A percentile compares a stretch with the other conserved stretches of the same genome.
Evolutionary conservation across 1,284 basidiomycete species (phyloP).

Genomic region (Irpex sp.): DNA sequence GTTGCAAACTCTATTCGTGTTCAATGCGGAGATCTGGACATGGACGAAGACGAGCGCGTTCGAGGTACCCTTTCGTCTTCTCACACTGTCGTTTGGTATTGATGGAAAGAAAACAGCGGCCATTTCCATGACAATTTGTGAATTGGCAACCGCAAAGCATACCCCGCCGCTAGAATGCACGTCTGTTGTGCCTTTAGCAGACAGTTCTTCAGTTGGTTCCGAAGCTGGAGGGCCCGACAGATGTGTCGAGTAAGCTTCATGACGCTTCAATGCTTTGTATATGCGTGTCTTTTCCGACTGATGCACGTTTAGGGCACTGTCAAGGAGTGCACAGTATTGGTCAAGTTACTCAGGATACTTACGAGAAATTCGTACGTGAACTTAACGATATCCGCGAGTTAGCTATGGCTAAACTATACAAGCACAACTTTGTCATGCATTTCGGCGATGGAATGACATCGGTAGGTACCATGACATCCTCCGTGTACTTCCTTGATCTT

Average conservation of each 20-base stretch:
- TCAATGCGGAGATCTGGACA: slow-evolving; percentile 54
- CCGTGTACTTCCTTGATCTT: neutral
- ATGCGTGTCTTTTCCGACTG: neutral
- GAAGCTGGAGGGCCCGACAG: slow-evolving; percentile 2
- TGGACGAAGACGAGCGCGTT: slow-evolving; percentile 56
- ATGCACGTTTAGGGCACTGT: slow-evolving; percentile 49
- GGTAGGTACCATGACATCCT: slow-evolving; percentile 33
- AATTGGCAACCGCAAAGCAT: slow-evolving; percentile 65
- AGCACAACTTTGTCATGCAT: slow-evolving; percentile 74
- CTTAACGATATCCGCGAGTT: neutral
- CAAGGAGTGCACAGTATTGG: slow-evolving; percentile 76
- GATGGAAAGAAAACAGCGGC: slow-evolving; percentile 43
- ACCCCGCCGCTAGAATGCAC: slow-evolving; percentile 65
- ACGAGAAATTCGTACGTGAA: slow-evolving; percentile 62
- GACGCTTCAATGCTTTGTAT: neutral
- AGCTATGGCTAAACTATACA: neutral
- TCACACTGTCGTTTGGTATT: slow-evolving; percentile 4
- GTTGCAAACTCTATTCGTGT: slow-evolving; percentile 43
- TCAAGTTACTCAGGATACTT: slow-evolving; percentile 80
- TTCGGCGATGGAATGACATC: slow-evolving; percentile 67
- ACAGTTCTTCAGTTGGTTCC: slow-evolving; percentile 8
- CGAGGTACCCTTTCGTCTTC: slow-evolving; percentile 31
- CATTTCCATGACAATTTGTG: slow-evolving; percentile 74
- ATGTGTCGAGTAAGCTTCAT: slow-evolving; percentile 27
- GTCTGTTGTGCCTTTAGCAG: slow-evolving; percentile 27